phyloP scores from a whole-genome alignment of 176 grass and related monocot genomes.

The Bothriochloa decipiens region DNA sequence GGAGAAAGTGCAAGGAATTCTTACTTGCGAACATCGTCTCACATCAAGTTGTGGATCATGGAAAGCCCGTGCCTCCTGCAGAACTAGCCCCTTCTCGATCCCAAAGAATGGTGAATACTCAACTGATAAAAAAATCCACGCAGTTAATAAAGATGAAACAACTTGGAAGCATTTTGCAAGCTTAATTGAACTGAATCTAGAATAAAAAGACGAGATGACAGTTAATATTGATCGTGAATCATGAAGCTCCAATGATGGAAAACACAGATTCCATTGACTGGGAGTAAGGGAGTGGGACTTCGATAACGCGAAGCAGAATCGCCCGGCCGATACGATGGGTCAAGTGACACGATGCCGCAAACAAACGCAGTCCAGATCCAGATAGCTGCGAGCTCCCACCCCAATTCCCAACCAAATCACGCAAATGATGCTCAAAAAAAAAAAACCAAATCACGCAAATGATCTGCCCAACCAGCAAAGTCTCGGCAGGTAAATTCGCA shows the following conservation, averaged over 20 bases:
- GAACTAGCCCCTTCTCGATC: conserved; percentile 91
- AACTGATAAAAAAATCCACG: conserved; percentile 51
- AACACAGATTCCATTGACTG: not conserved
- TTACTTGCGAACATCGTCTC: conserved; percentile 85
- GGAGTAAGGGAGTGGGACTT: not conserved
- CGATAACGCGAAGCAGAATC: not conserved
- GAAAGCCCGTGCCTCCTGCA: conserved; percentile 95
- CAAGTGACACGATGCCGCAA: not conserved
- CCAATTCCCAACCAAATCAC: conserved; percentile 24
- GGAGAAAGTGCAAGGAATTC: conserved; percentile 16
- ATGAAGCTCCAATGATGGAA: not conserved
- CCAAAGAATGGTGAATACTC: conserved; percentile 92
- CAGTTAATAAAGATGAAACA: conserved; percentile 25
- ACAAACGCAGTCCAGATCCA: conserved; percentile 32
- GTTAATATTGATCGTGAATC: not conserved
- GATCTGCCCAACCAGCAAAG: not conserved
- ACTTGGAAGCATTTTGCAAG: conserved; percentile 14
- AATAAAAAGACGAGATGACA: not conserved
- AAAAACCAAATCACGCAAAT: conserved; percentile 23
- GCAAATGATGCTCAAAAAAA: too few relatives aligned
- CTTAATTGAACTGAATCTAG: conserved; percentile 16
- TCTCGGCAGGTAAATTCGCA: not conserved
- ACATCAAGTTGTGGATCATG: conserved; percentile 91
- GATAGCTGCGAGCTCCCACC: not conserved
- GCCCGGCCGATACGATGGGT: not conserved